phyloP scores from a whole-genome alignment of 129 eudicot genomes.

The Mikania micrantha region DNA sequence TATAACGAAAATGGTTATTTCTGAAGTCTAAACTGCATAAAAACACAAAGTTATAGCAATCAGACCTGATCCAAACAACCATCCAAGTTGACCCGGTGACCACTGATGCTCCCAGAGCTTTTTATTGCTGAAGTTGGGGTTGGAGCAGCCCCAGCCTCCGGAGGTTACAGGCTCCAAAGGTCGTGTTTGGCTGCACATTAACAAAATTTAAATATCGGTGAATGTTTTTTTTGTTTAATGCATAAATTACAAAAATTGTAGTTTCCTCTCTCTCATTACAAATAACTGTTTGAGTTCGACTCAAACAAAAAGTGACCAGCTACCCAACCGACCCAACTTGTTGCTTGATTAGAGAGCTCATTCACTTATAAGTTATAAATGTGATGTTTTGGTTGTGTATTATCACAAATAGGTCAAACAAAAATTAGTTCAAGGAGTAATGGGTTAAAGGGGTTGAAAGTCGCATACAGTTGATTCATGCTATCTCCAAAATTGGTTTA shows the following conservation, averaged over 20 bases:
- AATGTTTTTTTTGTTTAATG: no score
- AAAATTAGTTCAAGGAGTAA: neutral
- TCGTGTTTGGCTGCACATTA: constrained; percentile 58
- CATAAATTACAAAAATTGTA: no score
- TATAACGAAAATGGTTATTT: constrained; percentile 9
- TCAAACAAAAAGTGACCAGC: neutral
- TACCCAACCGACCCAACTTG: neutral
- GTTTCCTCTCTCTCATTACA: no score
- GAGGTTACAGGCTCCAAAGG: constrained; percentile 48
- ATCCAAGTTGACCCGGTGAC: constrained; percentile 18
- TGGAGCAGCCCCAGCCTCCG: constrained; percentile 37
- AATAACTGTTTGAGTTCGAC: neutral
- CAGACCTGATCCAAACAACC: constrained; percentile 28
- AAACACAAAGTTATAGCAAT: constrained; percentile 14
- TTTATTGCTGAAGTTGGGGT: constrained; percentile 14
- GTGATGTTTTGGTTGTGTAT: neutral
- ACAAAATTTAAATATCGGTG: no score
- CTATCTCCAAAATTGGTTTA: neutral
- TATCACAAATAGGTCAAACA: neutral
- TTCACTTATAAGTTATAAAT: neutral
- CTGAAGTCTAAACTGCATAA: constrained; percentile 17
- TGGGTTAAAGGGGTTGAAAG: neutral
- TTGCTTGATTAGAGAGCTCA: neutral
- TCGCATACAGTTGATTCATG: neutral
- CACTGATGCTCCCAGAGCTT: constrained; percentile 12